Percentiles rank a stretch among this genome's conserved stretches.
phyloP scores from a whole-genome alignment of 1,284 basidiomycete genomes.

The Mycena citricolor region DNA sequence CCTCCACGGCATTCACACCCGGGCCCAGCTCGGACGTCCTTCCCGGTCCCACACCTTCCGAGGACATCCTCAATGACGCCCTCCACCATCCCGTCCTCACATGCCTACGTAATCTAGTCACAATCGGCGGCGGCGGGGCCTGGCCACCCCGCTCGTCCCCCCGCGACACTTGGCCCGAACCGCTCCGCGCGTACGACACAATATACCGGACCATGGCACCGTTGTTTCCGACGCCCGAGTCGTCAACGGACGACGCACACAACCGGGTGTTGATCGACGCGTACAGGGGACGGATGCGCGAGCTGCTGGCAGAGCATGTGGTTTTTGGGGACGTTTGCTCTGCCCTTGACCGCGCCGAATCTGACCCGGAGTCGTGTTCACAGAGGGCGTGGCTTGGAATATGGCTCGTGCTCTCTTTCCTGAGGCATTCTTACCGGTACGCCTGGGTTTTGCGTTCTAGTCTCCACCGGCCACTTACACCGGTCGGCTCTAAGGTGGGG shows the following conservation, averaged over 20 bases:
- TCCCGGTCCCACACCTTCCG: slow-evolving; percentile 9
- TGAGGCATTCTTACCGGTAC: slow-evolving; percentile 18
- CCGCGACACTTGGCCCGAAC: slow-evolving; percentile 14
- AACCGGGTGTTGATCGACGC: slow-evolving; percentile 13
- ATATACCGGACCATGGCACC: slow-evolving; percentile 12
- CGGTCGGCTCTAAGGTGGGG: slow-evolving; percentile 10
- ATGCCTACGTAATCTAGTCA: slow-evolving; percentile 10
- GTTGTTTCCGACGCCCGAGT: slow-evolving; percentile 12
- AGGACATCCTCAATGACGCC: slow-evolving; percentile 17
- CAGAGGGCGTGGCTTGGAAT: slow-evolving; percentile 17
- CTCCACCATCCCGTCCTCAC: slow-evolving; percentile 11
- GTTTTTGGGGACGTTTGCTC: slow-evolving; percentile 3
- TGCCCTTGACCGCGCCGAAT: slow-evolving; percentile 13
- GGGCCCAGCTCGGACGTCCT: too few species aligned
- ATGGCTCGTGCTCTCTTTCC: slow-evolving; percentile 15
- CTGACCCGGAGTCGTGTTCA: neutral
- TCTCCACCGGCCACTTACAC: too few species aligned
- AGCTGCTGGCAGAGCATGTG: slow-evolving; percentile 7
- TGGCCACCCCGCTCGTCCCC: slow-evolving; percentile 19
- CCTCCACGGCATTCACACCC: too few species aligned
- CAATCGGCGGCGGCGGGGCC: neutral
- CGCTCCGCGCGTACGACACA: slow-evolving; percentile 8
- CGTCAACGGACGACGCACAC: slow-evolving; percentile 16
- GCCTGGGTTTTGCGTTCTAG: slow-evolving; percentile 1
- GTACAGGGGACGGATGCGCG: slow-evolving; percentile 4